Evolutionary conservation across 768 basidiomycete genomes (phyloP), one percentile per base, ranked within the genome.

Genomic region (Lactarius tabidus): DNA sequence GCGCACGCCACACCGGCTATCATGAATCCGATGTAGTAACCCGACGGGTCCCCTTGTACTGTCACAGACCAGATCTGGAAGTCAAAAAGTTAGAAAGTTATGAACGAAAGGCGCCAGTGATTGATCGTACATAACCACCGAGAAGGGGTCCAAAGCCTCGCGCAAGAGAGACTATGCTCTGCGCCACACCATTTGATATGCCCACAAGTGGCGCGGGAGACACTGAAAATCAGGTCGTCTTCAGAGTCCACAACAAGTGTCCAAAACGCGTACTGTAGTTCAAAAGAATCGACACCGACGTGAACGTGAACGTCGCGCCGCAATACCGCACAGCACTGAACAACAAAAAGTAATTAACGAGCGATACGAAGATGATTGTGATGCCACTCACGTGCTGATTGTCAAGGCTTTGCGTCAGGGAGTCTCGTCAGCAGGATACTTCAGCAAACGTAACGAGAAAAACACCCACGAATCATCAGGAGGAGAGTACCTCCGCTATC

Each of bases 151-250:
- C 97, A 41, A 93, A 72, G 77, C 95, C 97, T 45, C 97, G 85
- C 5, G 95, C 93, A 29, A 96, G 85, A 68, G 93, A 95, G 67
- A 96, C 95, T 36, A 93, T 90, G 72, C 93, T 95, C 76, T 99
- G 97, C 0, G 95, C 97, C 26, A 96, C 86, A 20, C 96, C 97
- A 72, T 98, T 99, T 12, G 96, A 93, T 65, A 93, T 85, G 8
- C 94, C 93, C 45, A 98, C 86, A 9, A 93, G 86, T 43, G 83
- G 82, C 1, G 95, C 93, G 2, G 96, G 95, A 0, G 95, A 93
- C 90, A 96, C 92, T 94, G 64, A 55, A 63, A 57, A 63, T 54
- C 64, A 54, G 63, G 69, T 45, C 5, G 52, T 28, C 28, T 59
- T 63, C 59, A 38, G 38, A 12, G 17, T 45, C 66, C 39, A 31